phyloP scores from a whole-genome alignment of 2,329 filamentous ascomycete genomes.

The Stachybotrys chlorohalonatus region DNA sequence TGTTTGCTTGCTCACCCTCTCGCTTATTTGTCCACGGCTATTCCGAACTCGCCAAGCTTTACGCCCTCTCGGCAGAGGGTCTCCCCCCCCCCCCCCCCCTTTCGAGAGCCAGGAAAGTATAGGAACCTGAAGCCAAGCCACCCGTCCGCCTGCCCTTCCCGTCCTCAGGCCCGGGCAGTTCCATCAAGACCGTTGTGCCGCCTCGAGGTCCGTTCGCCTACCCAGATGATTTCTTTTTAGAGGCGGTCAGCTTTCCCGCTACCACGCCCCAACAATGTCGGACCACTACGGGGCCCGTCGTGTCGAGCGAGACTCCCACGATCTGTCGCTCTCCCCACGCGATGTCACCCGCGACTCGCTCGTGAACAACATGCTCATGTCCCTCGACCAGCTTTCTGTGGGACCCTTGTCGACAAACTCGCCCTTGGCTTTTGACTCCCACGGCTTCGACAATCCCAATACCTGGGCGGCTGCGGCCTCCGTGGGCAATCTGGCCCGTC shows the following conservation, averaged over 20 bases:
- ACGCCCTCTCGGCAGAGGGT: too few species aligned
- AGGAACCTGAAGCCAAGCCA: not conserved
- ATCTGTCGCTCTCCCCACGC: slow-evolving; percentile 69
- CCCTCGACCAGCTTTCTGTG: slow-evolving; percentile 73
- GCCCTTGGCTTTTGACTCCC: slow-evolving; percentile 11
- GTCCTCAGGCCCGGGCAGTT: not conserved
- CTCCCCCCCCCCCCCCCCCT: too few species aligned
- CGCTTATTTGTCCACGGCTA: not conserved
- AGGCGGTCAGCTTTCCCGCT: slow-evolving; percentile 5
- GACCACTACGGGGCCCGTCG: slow-evolving; percentile 12
- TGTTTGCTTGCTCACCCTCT: not conserved
- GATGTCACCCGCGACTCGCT: slow-evolving; percentile 81
- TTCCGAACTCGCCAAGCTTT: not conserved
- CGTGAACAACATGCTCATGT: slow-evolving; percentile 91
- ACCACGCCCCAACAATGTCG: slow-evolving; percentile 13
- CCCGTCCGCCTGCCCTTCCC: not conserved
- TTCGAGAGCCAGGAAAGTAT: not conserved
- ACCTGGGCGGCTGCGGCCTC: slow-evolving; percentile 17
- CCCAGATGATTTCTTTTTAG: slow-evolving; percentile 14
- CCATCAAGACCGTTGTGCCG: not conserved
- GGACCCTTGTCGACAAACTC: slow-evolving; percentile 16
- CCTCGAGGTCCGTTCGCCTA: not conserved
- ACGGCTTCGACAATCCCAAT: slow-evolving; percentile 19
- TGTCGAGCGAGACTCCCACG: slow-evolving; percentile 61
- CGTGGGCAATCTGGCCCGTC: slow-evolving; percentile 11